Percentiles rank a stretch among this genome's conserved stretches.
These are phyloP conservation scores for Rhodamnia argentea DNA, from an alignment of 345 rosid species.

Conservation along the genomic window DNA sequence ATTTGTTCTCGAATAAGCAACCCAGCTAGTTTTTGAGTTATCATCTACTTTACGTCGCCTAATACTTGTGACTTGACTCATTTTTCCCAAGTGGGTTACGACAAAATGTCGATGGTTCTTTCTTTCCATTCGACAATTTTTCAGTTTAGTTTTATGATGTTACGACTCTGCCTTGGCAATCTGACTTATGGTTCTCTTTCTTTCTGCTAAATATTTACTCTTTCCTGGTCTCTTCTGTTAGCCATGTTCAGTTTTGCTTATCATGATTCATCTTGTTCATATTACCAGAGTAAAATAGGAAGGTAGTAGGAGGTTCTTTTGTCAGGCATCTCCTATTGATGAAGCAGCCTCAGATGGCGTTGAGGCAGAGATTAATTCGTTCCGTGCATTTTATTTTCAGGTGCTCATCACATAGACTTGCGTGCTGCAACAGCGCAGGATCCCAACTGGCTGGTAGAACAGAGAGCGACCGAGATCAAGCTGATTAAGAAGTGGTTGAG, in stretches of 20 bases:
- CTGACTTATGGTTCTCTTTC: background rate
- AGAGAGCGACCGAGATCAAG: slow-evolving; percentile 56
- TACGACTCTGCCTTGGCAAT: background rate
- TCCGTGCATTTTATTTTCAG: slow-evolving; percentile 14
- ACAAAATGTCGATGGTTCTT: background rate
- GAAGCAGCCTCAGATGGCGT: background rate
- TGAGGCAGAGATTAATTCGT: background rate
- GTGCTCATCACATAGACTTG: slow-evolving; percentile 86
- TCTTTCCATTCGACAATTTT: background rate
- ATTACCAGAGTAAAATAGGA: background rate
- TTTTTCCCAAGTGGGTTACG: background rate
- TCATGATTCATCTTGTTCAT: background rate
- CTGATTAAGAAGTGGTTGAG: slow-evolving; percentile 69
- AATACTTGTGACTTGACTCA: background rate
- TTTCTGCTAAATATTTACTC: background rate
- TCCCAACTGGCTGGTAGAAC: slow-evolving; percentile 75
- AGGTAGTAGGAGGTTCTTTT: background rate
- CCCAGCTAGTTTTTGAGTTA: background rate
- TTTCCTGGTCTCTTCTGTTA: background rate
- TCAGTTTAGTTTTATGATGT: background rate
- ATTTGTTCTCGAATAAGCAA: background rate
- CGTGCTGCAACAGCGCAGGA: slow-evolving; percentile 61
- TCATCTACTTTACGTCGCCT: background rate
- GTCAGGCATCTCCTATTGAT: background rate
- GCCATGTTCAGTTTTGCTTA: background rate